A percentile compares a stretch with the other conserved stretches of the same genome.
phyloP scores from a whole-genome alignment of 1,284 basidiomycete species.

The Dichomitus squalens region DNA sequence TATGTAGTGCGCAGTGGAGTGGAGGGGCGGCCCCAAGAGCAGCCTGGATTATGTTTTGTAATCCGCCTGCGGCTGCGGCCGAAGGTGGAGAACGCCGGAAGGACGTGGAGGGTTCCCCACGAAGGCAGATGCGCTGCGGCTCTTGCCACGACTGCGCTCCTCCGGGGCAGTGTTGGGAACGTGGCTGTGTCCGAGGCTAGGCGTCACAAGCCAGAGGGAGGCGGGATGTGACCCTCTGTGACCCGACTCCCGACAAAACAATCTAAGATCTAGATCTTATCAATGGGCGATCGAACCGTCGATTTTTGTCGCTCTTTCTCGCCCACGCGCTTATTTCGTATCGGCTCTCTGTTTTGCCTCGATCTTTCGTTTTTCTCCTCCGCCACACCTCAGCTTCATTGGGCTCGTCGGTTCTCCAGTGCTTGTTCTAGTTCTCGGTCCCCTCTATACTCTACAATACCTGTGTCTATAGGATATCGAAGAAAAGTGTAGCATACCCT shows the following conservation, averaged over 20 bases:
- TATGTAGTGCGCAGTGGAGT: constrained; percentile 13
- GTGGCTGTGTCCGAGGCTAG: not conserved
- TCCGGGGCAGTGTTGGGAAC: not conserved
- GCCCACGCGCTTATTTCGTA: not conserved
- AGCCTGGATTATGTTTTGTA: constrained; percentile 20
- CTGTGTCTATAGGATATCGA: not conserved
- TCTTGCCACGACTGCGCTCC: not conserved
- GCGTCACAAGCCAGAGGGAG: not conserved
- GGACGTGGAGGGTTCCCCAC: not conserved
- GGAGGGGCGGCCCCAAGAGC: not conserved
- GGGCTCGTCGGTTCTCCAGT: not conserved
- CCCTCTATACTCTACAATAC: not conserved
- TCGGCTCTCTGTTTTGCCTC: not conserved
- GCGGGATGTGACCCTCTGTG: not conserved
- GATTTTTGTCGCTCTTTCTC: not conserved
- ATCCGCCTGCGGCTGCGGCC: constrained; percentile 10
- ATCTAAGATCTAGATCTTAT: constrained; percentile 1
- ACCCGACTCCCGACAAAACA: not conserved
- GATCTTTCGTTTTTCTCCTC: not conserved
- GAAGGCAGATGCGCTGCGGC: not conserved
- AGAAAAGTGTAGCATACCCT: constrained; percentile 20
- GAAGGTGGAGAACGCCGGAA: not conserved
- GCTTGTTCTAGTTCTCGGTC: not conserved
- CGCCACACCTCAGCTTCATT: not conserved
- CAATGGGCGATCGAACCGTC: not conserved